These are phyloP conservation scores for Yarrowia alimentaria DNA, from an alignment of 805 yeast genomes.

Conservation along the genomic window DNA sequence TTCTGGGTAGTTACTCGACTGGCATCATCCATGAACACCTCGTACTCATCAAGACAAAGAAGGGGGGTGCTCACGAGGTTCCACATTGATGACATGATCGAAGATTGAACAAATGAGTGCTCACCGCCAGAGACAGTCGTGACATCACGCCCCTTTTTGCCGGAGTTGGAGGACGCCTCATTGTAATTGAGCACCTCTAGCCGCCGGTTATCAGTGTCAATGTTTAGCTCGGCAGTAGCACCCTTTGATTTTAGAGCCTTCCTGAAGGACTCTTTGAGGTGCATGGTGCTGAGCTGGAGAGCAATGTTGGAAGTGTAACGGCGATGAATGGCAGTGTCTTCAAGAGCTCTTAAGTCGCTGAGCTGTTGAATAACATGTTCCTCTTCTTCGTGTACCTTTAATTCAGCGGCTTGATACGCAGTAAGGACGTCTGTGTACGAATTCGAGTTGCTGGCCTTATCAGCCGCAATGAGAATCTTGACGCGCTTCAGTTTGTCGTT, in stretches of 20 bases:
- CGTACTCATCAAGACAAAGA: conserved; percentile 91
- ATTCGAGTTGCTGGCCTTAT: neutral
- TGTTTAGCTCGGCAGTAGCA: neutral
- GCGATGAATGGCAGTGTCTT: neutral
- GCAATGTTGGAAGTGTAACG: neutral
- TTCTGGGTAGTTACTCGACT: conserved; percentile 20
- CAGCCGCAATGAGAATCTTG: neutral
- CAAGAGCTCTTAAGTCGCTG: neutral
- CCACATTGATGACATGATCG: conserved; percentile 88
- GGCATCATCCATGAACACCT: conserved; percentile 82
- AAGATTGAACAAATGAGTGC: conserved; percentile 88
- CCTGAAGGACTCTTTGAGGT: neutral
- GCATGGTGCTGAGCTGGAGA: neutral
- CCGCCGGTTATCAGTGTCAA: conserved; percentile 48
- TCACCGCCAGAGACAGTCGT: conserved; percentile 95
- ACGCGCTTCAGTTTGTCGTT: neutral
- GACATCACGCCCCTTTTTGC: conserved; percentile 58
- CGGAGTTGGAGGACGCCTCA: neutral
- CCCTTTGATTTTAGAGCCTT: conserved; percentile 1
- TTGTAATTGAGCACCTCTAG: conserved; percentile 35
- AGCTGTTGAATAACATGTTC: neutral
- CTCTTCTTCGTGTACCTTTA: too few species aligned
- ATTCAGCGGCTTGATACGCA: too few species aligned
- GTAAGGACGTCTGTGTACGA: conserved; percentile 1
- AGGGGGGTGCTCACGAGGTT: conserved; percentile 82